Evolutionary conservation across 164 flowering plant genomes (phyloP).

Genomic region (Liriodendron chinense): DNA sequence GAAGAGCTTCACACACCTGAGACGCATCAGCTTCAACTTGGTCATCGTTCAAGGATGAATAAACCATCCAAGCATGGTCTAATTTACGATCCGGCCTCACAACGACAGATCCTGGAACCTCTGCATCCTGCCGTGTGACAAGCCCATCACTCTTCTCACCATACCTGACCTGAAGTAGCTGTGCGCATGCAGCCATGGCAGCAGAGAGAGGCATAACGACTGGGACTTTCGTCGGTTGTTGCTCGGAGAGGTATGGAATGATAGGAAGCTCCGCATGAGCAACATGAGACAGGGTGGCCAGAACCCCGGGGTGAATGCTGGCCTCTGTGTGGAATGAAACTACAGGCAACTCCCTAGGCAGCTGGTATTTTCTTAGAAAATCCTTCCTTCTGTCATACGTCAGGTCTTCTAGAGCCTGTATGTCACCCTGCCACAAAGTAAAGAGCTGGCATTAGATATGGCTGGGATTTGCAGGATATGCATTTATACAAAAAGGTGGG

Average conservation of each 20-base stretch:
- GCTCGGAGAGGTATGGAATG: slow-evolving; percentile 32
- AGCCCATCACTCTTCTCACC: slow-evolving; percentile 95
- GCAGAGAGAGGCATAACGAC: slow-evolving; percentile 90
- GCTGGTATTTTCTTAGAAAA: slow-evolving; percentile 56
- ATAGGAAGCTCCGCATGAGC: slow-evolving; percentile 88
- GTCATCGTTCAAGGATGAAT: slow-evolving; percentile 66
- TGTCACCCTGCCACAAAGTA: slow-evolving; percentile 60
- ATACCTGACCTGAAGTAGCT: slow-evolving; percentile 74
- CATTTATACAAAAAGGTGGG: no score
- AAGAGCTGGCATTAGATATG: background rate
- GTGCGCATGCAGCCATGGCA: slow-evolving; percentile 93
- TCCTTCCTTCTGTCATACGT: slow-evolving; percentile 82
- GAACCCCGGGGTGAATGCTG: slow-evolving; percentile 65
- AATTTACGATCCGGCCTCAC: slow-evolving; percentile 71
- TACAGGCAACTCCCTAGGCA: slow-evolving; percentile 78
- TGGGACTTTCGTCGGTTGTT: slow-evolving; percentile 63
- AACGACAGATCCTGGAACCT: slow-evolving; percentile 90
- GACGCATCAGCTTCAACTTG: slow-evolving; percentile 73
- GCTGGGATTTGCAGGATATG: no score
- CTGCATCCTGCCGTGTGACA: slow-evolving; percentile 90
- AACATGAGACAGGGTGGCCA: slow-evolving; percentile 78
- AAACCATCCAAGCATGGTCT: slow-evolving; percentile 99
- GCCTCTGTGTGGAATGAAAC: slow-evolving; percentile 92
- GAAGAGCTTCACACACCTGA: slow-evolving; percentile 88
- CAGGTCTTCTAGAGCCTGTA: slow-evolving; percentile 86